Evolutionary conservation across 2,329 filamentous ascomycete species (phyloP).

Genomic region (Celoporthe dispersa): DNA sequence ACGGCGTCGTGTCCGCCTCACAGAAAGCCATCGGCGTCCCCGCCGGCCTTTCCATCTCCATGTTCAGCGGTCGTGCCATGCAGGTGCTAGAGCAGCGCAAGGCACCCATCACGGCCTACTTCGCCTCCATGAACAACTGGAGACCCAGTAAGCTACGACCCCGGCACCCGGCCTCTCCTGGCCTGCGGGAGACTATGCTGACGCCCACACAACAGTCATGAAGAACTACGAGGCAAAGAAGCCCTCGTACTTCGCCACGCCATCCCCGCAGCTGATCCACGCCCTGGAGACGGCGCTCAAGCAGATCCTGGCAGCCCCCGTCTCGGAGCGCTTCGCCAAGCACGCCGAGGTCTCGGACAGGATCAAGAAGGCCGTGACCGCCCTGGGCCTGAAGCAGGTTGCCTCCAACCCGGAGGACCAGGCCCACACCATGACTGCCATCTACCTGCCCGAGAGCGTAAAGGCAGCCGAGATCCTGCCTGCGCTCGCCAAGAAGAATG

Average conservation of each 20-base stretch:
- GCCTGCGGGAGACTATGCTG: conserved; percentile 19
- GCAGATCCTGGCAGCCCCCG: conserved; percentile 80
- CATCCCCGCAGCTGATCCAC: conserved; percentile 90
- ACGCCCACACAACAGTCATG: conserved; percentile 72
- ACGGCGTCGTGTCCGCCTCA: conserved; percentile 90
- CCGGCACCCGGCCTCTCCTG: background rate
- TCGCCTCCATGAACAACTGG: conserved; percentile 97
- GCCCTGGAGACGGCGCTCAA: conserved; percentile 87
- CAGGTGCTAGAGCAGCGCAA: conserved; percentile 79
- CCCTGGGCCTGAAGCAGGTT: conserved; percentile 85
- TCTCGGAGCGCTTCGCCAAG: conserved; percentile 80
- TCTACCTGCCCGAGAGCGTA: conserved; percentile 87
- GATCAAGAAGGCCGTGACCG: conserved; percentile 81
- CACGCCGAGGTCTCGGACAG: conserved; percentile 81
- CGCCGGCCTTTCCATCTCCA: conserved; percentile 90
- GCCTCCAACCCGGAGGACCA: conserved; percentile 86
- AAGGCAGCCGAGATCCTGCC: conserved; percentile 83
- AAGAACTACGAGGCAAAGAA: conserved; percentile 98
- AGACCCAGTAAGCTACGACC: conserved; percentile 68
- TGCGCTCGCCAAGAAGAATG: conserved; percentile 80
- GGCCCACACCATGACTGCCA: conserved; percentile 96
- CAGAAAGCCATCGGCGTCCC: conserved; percentile 98
- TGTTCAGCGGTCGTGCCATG: conserved; percentile 89
- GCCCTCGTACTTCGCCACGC: conserved; percentile 96
- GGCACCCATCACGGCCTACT: conserved; percentile 84